Base-by-base conservation (phyloP, 768 basidiomycete species). In the Naematelia aurantialba region DNA sequence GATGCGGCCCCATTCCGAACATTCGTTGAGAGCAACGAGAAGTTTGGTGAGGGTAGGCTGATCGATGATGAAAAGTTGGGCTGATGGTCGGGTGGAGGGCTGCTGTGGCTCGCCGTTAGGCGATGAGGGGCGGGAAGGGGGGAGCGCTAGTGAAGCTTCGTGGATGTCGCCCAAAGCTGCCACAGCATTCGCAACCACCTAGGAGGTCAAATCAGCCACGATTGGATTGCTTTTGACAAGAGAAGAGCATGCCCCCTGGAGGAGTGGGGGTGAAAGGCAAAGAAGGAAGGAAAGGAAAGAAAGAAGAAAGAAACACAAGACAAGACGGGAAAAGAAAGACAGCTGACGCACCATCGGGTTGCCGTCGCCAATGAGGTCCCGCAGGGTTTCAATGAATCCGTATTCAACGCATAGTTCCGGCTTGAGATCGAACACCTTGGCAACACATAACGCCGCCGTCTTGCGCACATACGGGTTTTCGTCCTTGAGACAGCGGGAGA, bases 401-500 rank as follows among this genome's bases (percentile, higher is more conserved):
- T 93, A 91, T 68, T 99, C 94, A 44, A 97, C 82, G 29, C 94
- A 92, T 51, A 98, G 78, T 75, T 91, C 89, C 11, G 96, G 92
- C 76, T 96, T 97, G 67, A 99, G 84, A 78, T 97, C 96, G 75
- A 96, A 99, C 52, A 97, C 81, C 76, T 99, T 99, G 58, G 93
- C 93, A 21, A 99, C 94, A 59, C 94, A 96, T 8, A 99, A 80
- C 8, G 92, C 93, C 1, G 93, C 96, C 4, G 94, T 98, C 81
- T 98, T 99, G 67, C 94, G 86, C 27, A 98, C 96, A 76, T 99
- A 99, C 0, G 96, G 94, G 69, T 96, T 96, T 67, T 97, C 93
- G 79, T 98, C 96, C 45, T 85, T 84, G 25, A 98, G 81, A 68
- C 89, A 90, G 70, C 91, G 89, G 67, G 91, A 88, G 2, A 99